phyloP scores from a whole-genome alignment of 768 basidiomycete species.

The Psilocybe cyanescens region DNA sequence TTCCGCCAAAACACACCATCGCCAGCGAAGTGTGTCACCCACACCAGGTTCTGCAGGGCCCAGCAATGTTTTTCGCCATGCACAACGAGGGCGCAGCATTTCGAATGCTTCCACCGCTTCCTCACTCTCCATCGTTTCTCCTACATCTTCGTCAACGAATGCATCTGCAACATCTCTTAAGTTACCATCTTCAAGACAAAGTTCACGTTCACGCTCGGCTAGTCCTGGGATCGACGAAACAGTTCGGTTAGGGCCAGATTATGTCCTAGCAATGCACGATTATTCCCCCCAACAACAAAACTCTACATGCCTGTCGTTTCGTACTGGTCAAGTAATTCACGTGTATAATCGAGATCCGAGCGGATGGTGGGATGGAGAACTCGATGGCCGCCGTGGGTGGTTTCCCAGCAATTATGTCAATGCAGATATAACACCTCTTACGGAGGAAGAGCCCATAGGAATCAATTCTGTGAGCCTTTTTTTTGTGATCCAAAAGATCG shows the following conservation, averaged over 20 bases:
- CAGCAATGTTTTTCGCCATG: constrained; percentile 24
- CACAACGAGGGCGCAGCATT: constrained; percentile 47
- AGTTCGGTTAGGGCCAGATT: constrained; percentile 58
- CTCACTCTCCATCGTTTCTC: constrained; percentile 59
- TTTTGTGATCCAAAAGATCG: constrained; percentile 8
- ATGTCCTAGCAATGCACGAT: constrained; percentile 92
- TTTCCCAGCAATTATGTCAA: constrained; percentile 98
- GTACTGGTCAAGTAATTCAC: constrained; percentile 88
- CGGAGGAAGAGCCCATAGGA: constrained; percentile 57
- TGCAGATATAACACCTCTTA: constrained; percentile 59
- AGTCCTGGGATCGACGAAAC: constrained; percentile 56
- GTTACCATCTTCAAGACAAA: constrained; percentile 34
- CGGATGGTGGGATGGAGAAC: constrained; percentile 99
- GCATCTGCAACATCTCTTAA: constrained; percentile 53
- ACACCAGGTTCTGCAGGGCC: constrained; percentile 37
- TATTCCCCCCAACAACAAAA: constrained; percentile 74
- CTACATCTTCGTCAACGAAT: constrained; percentile 58
- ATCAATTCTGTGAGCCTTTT: constrained; percentile 42
- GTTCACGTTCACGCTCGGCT: constrained; percentile 35
- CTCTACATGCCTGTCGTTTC: constrained; percentile 86
- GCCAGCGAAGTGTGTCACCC: constrained; percentile 32
- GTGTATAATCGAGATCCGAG: constrained; percentile 86
- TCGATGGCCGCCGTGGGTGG: constrained; percentile 91
- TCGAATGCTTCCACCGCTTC: constrained; percentile 64
- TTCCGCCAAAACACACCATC: constrained; percentile 29